Conservation (phyloP, 2,329 filamentous ascomycete genomes). For the Lanzia echinophila region DNA sequence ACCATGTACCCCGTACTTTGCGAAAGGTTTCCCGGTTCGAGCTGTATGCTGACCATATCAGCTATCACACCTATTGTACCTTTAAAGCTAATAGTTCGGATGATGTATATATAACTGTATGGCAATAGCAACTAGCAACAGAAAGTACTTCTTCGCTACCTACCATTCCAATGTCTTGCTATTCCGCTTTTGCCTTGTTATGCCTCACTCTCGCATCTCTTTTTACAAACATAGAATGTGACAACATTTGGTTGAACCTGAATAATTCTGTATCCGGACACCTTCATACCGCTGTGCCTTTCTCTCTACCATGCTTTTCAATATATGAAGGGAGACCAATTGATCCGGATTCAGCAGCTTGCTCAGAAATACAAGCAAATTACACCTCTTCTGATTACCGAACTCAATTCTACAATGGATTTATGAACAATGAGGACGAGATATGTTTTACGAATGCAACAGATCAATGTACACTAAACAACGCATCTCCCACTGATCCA, state of each 20-base stretch:
- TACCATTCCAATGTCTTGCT: background rate
- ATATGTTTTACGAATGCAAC: conserved; percentile 23
- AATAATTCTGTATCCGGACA: conserved; percentile 21
- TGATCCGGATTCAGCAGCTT: conserved; percentile 17
- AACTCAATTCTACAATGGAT: conserved; percentile 19
- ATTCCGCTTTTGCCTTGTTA: background rate
- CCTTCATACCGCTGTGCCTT: conserved; percentile 17
- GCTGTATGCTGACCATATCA: too few relatives aligned
- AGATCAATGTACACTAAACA: conserved; percentile 28
- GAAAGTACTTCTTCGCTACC: too few relatives aligned
- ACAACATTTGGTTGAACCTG: conserved; percentile 8
- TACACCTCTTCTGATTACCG: conserved; percentile 26
- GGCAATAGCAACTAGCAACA: too few relatives aligned
- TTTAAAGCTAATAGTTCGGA: too few relatives aligned
- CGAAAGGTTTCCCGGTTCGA: too few relatives aligned
- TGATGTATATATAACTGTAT: too few relatives aligned
- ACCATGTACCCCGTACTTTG: too few relatives aligned
- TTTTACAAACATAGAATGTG: background rate
- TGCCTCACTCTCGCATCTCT: background rate
- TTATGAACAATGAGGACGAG: conserved; percentile 27
- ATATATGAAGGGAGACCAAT: conserved; percentile 21
- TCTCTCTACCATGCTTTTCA: conserved; percentile 29
- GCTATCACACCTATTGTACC: too few relatives aligned
- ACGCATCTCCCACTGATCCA: conserved; percentile 17
- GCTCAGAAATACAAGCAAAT: conserved; percentile 21